Evolutionary conservation across 352 stramenopile genomes (phyloP), one percentile per base, ranked within the genome.

Genomic region (Phytopythium boreale): DNA sequence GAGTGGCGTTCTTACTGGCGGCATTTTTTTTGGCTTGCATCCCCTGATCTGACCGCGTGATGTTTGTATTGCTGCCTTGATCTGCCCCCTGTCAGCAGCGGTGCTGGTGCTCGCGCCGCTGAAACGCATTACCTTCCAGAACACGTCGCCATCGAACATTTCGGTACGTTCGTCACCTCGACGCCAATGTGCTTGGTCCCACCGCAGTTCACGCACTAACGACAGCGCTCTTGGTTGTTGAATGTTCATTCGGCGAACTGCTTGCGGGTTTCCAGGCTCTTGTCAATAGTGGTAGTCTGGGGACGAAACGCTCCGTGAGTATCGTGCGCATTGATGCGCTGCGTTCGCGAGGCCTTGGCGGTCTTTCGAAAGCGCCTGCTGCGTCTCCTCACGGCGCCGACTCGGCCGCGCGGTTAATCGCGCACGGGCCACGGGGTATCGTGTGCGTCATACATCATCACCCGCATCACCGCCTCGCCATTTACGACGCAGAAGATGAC

Each of bases 401-500:
- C 22, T 31, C 10, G 20, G 26, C 9, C 19, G 29, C 31, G 10
- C 29, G 46, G 26, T 7, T 88, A 8, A 66, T 84, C 20, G 62
- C 83, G 7, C 80, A 80, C 29, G 83, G 74, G 17, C 75, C 79
- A 65, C 74, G 81, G 53, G 83, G 83, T 1, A 68, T 89, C 51
- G 29, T 92, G 22, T 90, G 79, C 36, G 62, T 87, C 11, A 65
- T 72, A 1, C 20, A 19, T 52, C 76, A 10, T 59, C 62, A 55
- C 57, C 67, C 22, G 72, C 55, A 61, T 6, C 31, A 61, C 52
- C 67, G 72, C 29, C 74, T 92, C 51, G 66, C 63, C 31, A 64
- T 92, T 31, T 76, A 84, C 17, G 84, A 92, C 59, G 82, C 75
- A 31, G 83, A 90, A 70, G 82, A 92, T 26, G 77, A 80, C 2